These are phyloP conservation scores for Xanthoconium separans DNA, from an alignment of 1,284 basidiomycete genomes.

Conservation along the genomic window DNA sequence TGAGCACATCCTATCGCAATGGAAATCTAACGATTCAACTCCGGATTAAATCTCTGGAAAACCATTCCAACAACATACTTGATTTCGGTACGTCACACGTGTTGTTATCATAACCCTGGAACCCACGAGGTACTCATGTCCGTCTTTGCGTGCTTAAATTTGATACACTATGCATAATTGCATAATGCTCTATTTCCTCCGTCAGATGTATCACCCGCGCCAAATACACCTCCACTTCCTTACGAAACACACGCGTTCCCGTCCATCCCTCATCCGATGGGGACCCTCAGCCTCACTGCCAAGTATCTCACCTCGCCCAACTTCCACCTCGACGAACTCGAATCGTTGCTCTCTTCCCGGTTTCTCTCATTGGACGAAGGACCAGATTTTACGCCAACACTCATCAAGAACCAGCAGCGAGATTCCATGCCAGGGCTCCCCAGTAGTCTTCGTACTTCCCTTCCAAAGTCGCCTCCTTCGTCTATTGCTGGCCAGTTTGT, in stretches of 20 bases:
- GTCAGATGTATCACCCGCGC: conserved; percentile 42
- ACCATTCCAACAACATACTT: conserved; percentile 35
- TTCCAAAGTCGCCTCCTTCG: conserved; percentile 43
- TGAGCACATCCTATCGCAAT: conserved; percentile 38
- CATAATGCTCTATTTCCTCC: conserved; percentile 6
- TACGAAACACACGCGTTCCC: conserved; percentile 58
- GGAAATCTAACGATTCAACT: conserved; percentile 55
- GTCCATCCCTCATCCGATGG: conserved; percentile 64
- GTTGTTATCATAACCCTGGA: conserved; percentile 21
- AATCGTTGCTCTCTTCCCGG: conserved; percentile 68
- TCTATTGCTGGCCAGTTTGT: conserved; percentile 58
- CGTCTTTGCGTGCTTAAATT: conserved; percentile 16
- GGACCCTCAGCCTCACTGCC: conserved; percentile 56
- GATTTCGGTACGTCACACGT: conserved; percentile 38
- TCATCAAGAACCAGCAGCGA: conserved; percentile 53
- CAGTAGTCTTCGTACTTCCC: conserved; percentile 43
- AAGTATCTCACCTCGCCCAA: conserved; percentile 64
- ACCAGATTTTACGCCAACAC: conserved; percentile 61
- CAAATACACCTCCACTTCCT: conserved; percentile 42
- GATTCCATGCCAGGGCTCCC: conserved; percentile 50
- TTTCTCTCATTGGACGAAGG: conserved; percentile 63
- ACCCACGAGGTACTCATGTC: conserved; percentile 33
- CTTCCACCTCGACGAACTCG: conserved; percentile 72
- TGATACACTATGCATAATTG: conserved; percentile 6
- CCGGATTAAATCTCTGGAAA: conserved; percentile 42